Evolutionary conservation across 1,284 basidiomycete genomes (phyloP), one percentile per base, ranked within the genome.

Genomic region (Anthracocystis walkeri): DNA sequence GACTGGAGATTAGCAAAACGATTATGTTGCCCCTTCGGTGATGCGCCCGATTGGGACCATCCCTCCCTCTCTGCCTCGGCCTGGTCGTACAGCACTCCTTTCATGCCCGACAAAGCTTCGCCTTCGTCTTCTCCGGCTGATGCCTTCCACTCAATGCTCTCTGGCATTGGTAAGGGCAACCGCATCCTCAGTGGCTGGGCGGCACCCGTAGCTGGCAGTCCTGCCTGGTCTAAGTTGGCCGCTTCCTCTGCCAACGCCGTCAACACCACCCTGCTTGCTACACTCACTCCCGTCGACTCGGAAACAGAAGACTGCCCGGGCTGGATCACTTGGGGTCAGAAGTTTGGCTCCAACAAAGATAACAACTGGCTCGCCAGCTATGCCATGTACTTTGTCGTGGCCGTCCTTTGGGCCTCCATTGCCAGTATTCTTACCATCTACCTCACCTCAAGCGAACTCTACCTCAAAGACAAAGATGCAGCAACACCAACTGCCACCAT

Each of bases 341-440:
- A 60, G 11, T 54, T 82, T 18, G 60, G 71, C 42, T 40, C 61
- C 2, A 33, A 33, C 35, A 60, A 55, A 3, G 12, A 40, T 12
- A 51, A 63, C n/a, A 82, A 84, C n/a, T 87, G 88, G 71, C 78
- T 88, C 25, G 85, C 91, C 20, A 91, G 92, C 80, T 95, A 93
- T 82, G 79, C 89, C 25, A 88, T 90, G 7, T 97, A 94, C 87
- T 89, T 92, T 46, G 65, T 88, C 63, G 65, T 82, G 31, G 80
- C 80, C 11, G 53, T 79, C 25, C 40, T 77, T 35, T 82, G 79
- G 80, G 79, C 80, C 7, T 69, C 75, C 20, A 77, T 80, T 33
- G 80, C 80, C 46, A 91, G 90, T 27, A 84, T 92, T 33, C 88
- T 98, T 62, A 99, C 96, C 0, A 89, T 97, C 78, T 88, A 92